phyloP scores from a whole-genome alignment of 805 yeast genomes.

The Candida sphagnicola region DNA sequence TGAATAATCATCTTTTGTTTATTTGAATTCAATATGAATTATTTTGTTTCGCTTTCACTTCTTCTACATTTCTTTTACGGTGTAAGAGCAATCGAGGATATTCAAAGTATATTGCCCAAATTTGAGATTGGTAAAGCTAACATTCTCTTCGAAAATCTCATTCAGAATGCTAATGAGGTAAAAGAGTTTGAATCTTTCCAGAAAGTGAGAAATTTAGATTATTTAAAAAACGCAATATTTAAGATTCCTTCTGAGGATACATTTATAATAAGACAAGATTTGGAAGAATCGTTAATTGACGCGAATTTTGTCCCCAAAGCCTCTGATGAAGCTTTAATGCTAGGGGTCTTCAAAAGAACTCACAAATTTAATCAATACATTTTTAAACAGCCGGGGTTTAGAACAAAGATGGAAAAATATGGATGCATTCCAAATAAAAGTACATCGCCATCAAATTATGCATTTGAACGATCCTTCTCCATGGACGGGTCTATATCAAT shows the following conservation, averaged over 20 bases:
- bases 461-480: background rate
- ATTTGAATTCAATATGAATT: background rate
- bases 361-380: conserved; percentile 2
- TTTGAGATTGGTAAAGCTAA: conserved; percentile 1
- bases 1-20: no score
- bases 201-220: background rate
- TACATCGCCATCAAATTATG: conserved; percentile 1
- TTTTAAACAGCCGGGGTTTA: background rate
- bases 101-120: conserved; percentile 1
- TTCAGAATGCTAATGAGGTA: conserved; percentile 2
- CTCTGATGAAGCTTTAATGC: no score
- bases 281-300: background rate
- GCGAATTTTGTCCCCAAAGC: background rate
- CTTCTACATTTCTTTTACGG: no score
- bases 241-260: conserved; percentile 2
- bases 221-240: background rate
- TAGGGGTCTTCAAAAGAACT: background rate
- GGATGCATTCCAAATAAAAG: conserved; percentile 1
- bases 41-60: background rate
- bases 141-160: background rate
- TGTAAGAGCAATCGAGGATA: background rate
- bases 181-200: background rate
- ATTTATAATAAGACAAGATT: background rate
- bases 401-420: background rate
- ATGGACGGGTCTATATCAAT: background rate